A percentile compares a stretch with the other conserved stretches of the same genome.
Conservation (phyloP, 1,284 basidiomycete genomes). For the Chalciporus sp. region DNA sequence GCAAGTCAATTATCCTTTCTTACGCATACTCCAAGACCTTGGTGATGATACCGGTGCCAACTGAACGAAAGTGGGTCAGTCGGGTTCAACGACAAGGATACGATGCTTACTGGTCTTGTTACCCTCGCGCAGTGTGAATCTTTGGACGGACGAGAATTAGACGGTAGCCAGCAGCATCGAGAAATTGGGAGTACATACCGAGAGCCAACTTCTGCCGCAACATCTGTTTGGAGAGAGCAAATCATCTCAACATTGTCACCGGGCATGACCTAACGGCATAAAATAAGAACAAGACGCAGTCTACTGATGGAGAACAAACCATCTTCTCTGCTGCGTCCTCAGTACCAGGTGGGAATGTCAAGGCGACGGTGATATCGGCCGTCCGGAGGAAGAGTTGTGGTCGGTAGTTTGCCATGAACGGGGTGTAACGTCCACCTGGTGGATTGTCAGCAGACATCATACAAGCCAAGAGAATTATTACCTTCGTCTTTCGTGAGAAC, state of each 20-base stretch:
- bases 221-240: conserved; percentile 84
- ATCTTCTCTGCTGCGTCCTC: conserved; percentile 80
- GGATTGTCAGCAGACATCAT: conserved; percentile 2
- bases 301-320: conserved; percentile 41
- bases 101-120: conserved; percentile 81
- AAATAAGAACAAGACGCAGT: conserved; percentile 5
- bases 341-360: conserved; percentile 88
- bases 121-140: conserved; percentile 97
- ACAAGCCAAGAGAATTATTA: conserved; percentile 2
- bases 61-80: conserved; percentile 39
- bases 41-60: conserved; percentile 91
- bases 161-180: background rate
- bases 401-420: conserved; percentile 96
- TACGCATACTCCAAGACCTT: conserved; percentile 64
- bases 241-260: conserved; percentile 98
- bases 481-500: conserved; percentile 94
- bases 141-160: conserved; percentile 25
- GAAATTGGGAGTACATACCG: conserved; percentile 49
- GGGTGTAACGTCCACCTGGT: conserved; percentile 89
- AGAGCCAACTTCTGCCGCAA: conserved; percentile 90
- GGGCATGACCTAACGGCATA: conserved; percentile 82
- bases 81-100: background rate
- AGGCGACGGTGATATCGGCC: conserved; percentile 86
- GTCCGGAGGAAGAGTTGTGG: conserved; percentile 98
- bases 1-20: conserved; percentile 7